phyloP scores from a whole-genome alignment of 805 yeast genomes.

The Schwanniomyces sp. region DNA sequence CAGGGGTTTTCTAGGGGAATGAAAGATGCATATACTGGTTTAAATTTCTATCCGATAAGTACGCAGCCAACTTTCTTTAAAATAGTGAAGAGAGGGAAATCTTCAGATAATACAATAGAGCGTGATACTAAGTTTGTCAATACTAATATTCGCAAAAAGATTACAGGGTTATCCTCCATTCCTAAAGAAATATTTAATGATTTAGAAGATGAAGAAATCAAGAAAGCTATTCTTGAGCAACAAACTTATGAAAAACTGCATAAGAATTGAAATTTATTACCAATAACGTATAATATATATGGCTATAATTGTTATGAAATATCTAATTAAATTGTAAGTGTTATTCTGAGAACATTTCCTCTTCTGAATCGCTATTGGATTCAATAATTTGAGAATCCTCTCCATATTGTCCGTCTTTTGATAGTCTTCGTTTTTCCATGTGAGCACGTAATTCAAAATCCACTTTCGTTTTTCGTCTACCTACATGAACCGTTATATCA shows the following conservation, averaged over 20 bases:
- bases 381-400: slow-evolving; percentile 6
- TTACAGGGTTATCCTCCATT: slow-evolving; percentile 68
- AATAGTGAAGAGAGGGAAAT: slow-evolving; percentile 22
- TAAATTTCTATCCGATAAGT: slow-evolving; percentile 64
- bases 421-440: slow-evolving; percentile 34
- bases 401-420: slow-evolving; percentile 11
- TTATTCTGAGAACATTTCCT: slow-evolving; percentile 5
- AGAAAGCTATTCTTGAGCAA: slow-evolving; percentile 62
- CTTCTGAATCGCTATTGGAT: slow-evolving; percentile 14
- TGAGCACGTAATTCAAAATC: slow-evolving; percentile 46
- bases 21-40: slow-evolving; percentile 84
- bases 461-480: slow-evolving; percentile 45
- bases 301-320: background rate
- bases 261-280: slow-evolving; percentile 1
- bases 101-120: slow-evolving; percentile 33
- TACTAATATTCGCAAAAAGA: slow-evolving; percentile 47
- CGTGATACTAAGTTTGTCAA: slow-evolving; percentile 46
- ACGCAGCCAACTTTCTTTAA: slow-evolving; percentile 67
- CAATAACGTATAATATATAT: slow-evolving; percentile 1
- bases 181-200: slow-evolving; percentile 59
- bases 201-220: slow-evolving; percentile 51
- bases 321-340: background rate
- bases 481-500: slow-evolving; percentile 46
- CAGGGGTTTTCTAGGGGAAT: slow-evolving; percentile 55
- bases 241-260: slow-evolving; percentile 45